A percentile compares a stretch with the other conserved stretches of the same genome.
Evolutionary conservation across 192 early-diverging fungal species (phyloP).

Genomic region (Obelidium mucronatum): DNA sequence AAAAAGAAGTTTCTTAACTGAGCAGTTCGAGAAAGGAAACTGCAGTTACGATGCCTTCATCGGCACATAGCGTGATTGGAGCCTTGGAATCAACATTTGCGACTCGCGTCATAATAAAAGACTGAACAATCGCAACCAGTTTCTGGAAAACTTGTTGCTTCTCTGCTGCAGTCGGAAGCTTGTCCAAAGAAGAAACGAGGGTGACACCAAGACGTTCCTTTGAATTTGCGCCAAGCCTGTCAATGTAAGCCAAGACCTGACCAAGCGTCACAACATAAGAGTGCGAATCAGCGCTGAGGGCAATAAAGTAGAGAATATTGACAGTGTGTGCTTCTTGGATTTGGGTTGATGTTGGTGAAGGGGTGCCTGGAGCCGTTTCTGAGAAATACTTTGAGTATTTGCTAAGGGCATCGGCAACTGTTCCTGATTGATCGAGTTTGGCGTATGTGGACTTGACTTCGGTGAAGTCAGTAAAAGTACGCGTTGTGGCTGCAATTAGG

Average conservation of each 20-base stretch:
- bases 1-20: constrained; percentile 29
- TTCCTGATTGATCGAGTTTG: not conserved
- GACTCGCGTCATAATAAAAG: constrained; percentile 31
- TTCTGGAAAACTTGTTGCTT: constrained; percentile 30
- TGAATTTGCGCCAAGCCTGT: constrained; percentile 6
- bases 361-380: too few relatives aligned
- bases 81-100: constrained; percentile 23
- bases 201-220: constrained; percentile 12
- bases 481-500: constrained; percentile 4
- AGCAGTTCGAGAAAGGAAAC: constrained; percentile 35
- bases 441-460: not conserved
- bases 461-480: not conserved
- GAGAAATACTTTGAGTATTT: constrained; percentile 1
- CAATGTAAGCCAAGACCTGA: not conserved
- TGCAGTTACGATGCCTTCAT: constrained; percentile 30
- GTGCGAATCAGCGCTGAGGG: constrained; percentile 4
- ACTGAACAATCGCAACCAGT: constrained; percentile 32
- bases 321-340: not conserved
- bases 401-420: not conserved
- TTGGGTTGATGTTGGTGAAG: not conserved
- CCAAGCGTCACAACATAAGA: not conserved
- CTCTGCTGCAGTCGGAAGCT: not conserved
- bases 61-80: not conserved
- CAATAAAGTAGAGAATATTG: constrained; percentile 22
- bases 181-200: constrained; percentile 3